A percentile compares a stretch with the other conserved stretches of the same genome.
phyloP scores from a whole-genome alignment of 495 filamentous ascomycete species.

The Neurospora pannonica region DNA sequence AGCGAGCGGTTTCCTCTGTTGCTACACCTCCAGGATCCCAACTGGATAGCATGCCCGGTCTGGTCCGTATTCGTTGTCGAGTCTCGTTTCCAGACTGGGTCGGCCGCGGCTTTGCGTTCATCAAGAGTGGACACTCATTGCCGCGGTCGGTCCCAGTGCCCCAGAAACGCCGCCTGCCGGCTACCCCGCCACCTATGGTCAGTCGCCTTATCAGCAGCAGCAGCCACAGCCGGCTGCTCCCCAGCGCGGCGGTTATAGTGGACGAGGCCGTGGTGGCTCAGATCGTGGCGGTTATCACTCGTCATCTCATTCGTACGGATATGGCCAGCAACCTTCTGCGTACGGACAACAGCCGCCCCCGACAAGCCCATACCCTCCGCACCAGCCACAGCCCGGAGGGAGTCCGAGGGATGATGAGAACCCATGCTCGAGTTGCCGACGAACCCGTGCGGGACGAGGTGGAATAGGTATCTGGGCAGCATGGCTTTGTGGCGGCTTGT shows the following conservation, averaged over 20 bases:
- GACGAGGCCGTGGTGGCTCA: constrained; percentile 24
- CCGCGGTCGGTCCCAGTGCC: neutral
- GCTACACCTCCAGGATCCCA: neutral
- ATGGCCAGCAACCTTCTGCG: constrained; percentile 12
- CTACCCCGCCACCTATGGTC: constrained; percentile 27
- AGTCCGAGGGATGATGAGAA: neutral
- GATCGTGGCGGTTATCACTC: constrained; percentile 29
- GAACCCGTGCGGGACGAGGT: neutral
- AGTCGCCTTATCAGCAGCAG: constrained; percentile 21
- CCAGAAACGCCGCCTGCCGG: constrained; percentile 1
- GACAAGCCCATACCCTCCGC: constrained; percentile 8
- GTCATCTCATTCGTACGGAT: constrained; percentile 13
- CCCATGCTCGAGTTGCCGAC: neutral
- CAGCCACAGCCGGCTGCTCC: constrained; percentile 2
- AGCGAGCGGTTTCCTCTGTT: neutral
- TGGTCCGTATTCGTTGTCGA: neutral
- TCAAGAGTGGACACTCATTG: neutral
- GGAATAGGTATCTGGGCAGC: neutral
- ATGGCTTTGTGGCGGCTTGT: constrained; percentile 45
- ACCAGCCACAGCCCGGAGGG: constrained; percentile 4
- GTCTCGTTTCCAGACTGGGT: neutral
- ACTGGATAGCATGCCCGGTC: neutral
- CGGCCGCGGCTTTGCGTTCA: neutral
- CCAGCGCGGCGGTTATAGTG: constrained; percentile 22
- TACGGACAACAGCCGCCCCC: constrained; percentile 20